Evolutionary conservation across 805 yeast species (phyloP).

Genomic region (Suhomyces emberorum): DNA sequence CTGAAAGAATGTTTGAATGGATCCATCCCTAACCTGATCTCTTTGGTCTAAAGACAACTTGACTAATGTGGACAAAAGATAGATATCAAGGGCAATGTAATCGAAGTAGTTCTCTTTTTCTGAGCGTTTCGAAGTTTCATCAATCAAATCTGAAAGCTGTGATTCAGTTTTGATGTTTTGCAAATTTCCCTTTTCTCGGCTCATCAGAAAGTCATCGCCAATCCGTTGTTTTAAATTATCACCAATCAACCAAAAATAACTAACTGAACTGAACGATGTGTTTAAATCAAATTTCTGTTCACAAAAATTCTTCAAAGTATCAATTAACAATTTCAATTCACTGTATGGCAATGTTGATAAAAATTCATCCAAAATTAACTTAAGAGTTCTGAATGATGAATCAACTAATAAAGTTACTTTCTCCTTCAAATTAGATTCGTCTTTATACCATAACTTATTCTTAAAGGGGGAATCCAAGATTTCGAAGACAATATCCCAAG

Average conservation of each 20-base stretch:
- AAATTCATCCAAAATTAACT: slow-evolving; percentile 83
- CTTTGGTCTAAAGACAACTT: slow-evolving; percentile 62
- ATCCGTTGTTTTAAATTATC: slow-evolving; percentile 50
- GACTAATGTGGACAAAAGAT: slow-evolving; percentile 51
- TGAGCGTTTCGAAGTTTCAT: not conserved
- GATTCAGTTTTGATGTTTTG: not conserved
- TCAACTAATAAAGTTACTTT: slow-evolving; percentile 52
- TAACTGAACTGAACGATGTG: slow-evolving; percentile 85
- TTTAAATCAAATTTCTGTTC: slow-evolving; percentile 72
- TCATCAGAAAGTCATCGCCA: not conserved
- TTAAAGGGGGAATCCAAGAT: slow-evolving; percentile 61
- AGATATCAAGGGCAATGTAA: slow-evolving; percentile 54
- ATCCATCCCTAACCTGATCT: slow-evolving; percentile 83
- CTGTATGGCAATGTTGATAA: slow-evolving; percentile 64
- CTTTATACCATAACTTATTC: slow-evolving; percentile 15
- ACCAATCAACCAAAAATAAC: slow-evolving; percentile 89
- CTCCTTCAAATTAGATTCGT: slow-evolving; percentile 37
- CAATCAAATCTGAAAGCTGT: not conserved
- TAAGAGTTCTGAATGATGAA: slow-evolving; percentile 77
- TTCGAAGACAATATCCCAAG: slow-evolving; percentile 72
- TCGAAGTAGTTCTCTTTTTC: slow-evolving; percentile 3
- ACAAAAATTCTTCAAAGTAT: slow-evolving; percentile 69
- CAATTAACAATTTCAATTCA: slow-evolving; percentile 64
- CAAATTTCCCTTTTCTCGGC: too few species aligned
- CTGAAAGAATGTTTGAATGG: slow-evolving; percentile 83